These are phyloP conservation scores for Sequoiadendron giganteum DNA, from an alignment of 75 land plant species.

Conservation along the genomic window DNA sequence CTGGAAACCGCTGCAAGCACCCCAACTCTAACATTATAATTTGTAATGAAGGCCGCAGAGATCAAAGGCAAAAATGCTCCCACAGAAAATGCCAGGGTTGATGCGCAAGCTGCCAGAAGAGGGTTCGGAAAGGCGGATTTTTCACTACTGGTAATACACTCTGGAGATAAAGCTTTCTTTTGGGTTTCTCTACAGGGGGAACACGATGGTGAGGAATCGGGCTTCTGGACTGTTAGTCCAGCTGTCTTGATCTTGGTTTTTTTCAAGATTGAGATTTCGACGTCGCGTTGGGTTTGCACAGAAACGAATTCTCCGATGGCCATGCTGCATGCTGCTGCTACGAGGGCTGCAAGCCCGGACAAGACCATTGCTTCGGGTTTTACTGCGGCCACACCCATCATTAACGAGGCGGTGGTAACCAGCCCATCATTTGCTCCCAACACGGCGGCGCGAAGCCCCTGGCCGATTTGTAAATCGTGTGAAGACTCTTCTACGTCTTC, in stretches of 20 bases:
- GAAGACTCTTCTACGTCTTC: background rate
- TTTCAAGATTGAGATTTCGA: constrained; percentile 21
- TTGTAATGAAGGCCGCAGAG: constrained; percentile 20
- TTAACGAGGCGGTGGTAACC: constrained; percentile 47
- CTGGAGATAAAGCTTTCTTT: background rate
- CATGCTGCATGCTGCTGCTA: constrained; percentile 56
- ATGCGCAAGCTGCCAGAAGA: constrained; percentile 53
- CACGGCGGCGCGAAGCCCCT: constrained; percentile 55
- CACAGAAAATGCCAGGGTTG: constrained; percentile 43
- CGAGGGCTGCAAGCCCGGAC: constrained; percentile 43
- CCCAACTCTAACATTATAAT: constrained; percentile 11
- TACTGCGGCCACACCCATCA: constrained; percentile 49
- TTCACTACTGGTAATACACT: background rate
- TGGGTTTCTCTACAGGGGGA: background rate
- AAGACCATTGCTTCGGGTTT: constrained; percentile 19
- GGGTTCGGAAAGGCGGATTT: constrained; percentile 25
- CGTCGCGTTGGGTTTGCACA: constrained; percentile 48
- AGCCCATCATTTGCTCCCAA: constrained; percentile 59
- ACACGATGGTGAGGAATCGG: background rate
- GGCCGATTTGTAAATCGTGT: constrained; percentile 33
- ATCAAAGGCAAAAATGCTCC: constrained; percentile 54
- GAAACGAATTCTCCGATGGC: constrained; percentile 60
- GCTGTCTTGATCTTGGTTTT: background rate
- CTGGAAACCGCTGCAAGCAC: constrained; percentile 31
- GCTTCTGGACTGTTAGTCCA: background rate